Evolutionary conservation across 768 basidiomycete genomes (phyloP).

Genomic region (Stropharia rugosoannulata): DNA sequence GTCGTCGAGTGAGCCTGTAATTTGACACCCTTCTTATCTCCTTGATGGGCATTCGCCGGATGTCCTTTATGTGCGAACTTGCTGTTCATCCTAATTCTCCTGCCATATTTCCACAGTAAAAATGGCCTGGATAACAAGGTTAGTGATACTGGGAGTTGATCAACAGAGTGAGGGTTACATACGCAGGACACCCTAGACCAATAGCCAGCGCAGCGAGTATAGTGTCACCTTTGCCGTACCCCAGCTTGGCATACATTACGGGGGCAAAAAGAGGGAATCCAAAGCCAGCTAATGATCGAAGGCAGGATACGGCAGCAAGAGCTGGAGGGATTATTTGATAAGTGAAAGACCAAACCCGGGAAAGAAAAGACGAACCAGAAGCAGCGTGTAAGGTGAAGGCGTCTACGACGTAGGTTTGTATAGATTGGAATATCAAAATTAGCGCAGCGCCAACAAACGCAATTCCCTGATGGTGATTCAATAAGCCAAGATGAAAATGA

Average conservation of each 20-base stretch:
- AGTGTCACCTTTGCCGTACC: conserved; percentile 69
- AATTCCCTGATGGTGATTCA: conserved; percentile 43
- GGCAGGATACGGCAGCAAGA: conserved; percentile 61
- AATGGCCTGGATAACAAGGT: conserved; percentile 25
- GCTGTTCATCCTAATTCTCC: conserved; percentile 47
- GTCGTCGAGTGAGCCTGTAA: no score
- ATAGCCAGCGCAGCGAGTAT: conserved; percentile 61
- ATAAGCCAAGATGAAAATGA: neutral
- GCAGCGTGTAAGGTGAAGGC: conserved; percentile 66
- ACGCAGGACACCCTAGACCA: conserved; percentile 61
- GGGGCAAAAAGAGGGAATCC: conserved; percentile 78
- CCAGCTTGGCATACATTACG: conserved; percentile 61
- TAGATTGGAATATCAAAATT: conserved; percentile 59
- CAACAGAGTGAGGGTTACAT: conserved; percentile 17
- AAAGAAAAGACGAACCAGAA: conserved; percentile 44
- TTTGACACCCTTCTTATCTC: no score
- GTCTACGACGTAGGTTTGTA: conserved; percentile 70
- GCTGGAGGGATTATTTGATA: conserved; percentile 32
- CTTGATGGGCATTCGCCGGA: neutral
- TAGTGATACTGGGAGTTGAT: neutral
- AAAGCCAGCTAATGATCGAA: conserved; percentile 70
- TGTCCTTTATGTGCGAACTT: conserved; percentile 33
- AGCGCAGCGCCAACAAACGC: conserved; percentile 54
- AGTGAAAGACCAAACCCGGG: neutral
- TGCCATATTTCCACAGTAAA: conserved; percentile 34